phyloP scores from a whole-genome alignment of 2,329 filamentous ascomycete genomes.

The Albophoma yamanashiensis region DNA sequence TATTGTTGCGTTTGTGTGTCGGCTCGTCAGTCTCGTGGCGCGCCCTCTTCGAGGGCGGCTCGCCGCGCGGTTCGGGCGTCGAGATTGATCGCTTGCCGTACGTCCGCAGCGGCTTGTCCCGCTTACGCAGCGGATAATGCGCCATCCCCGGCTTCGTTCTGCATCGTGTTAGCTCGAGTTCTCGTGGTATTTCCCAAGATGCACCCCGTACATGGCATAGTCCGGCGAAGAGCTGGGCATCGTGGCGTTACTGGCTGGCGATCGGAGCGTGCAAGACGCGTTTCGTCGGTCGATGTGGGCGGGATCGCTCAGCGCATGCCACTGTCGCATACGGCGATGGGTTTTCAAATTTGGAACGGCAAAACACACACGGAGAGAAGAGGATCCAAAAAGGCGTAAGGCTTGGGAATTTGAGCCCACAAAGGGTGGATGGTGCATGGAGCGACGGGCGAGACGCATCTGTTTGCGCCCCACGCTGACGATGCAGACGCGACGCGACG shows the following conservation, averaged over 20 bases:
- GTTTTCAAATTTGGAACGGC: not conserved
- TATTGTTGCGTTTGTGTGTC: rapidly evolving
- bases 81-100: slow-evolving; percentile 24
- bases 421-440: not conserved
- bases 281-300: too few relatives aligned
- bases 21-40: slow-evolving; percentile 1
- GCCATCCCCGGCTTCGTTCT: slow-evolving; percentile 20
- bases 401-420: not conserved
- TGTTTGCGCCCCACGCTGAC: not conserved
- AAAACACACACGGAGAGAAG: not conserved
- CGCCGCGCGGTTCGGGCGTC: slow-evolving; percentile 12
- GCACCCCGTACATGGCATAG: slow-evolving; percentile 15
- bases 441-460: not conserved
- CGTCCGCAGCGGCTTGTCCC: slow-evolving; percentile 25
- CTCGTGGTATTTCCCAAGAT: not conserved
- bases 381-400: not conserved
- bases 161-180: slow-evolving; percentile 1
- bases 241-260: not conserved
- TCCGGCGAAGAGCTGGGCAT: slow-evolving; percentile 13
- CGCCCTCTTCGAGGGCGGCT: slow-evolving; percentile 16
- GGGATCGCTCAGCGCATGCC: not conserved
- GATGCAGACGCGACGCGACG: slow-evolving; percentile 4
- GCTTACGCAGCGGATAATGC: slow-evolving; percentile 12
- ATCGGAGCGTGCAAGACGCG: not conserved
- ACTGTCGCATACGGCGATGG: not conserved